Evolutionary conservation across 208 protist genomes (phyloP).

Genomic region (Balamuthia mandrillaris): DNA sequence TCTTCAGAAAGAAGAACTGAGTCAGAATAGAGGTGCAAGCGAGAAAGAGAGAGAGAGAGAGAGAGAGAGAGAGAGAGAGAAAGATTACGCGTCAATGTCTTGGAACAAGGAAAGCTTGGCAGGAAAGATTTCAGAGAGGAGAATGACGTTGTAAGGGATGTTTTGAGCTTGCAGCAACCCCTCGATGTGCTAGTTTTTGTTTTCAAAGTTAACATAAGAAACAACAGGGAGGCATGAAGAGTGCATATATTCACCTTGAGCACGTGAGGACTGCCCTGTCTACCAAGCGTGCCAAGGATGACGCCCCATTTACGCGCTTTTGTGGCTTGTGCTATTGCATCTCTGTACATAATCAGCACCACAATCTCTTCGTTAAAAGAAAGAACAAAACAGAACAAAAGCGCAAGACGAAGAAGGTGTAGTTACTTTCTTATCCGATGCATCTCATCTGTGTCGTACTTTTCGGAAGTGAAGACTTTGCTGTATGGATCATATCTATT

Average conservation of each 20-base stretch:
- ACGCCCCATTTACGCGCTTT: slow-evolving; percentile 87
- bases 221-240: background rate
- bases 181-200: slow-evolving; percentile 72
- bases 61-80: background rate
- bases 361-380: background rate
- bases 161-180: slow-evolving; percentile 71
- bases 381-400: background rate
- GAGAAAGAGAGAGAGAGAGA: background rate
- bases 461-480: slow-evolving; percentile 86
- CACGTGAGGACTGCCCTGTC: slow-evolving; percentile 91
- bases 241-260: slow-evolving; percentile 65
- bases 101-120: slow-evolving; percentile 84
- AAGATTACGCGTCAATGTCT: slow-evolving; percentile 81
- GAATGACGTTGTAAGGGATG: slow-evolving; percentile 79
- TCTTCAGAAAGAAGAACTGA: slow-evolving; percentile 28
- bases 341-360: slow-evolving; percentile 19
- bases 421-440: slow-evolving; percentile 70
- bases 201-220: background rate
- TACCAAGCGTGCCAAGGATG: slow-evolving; percentile 94
- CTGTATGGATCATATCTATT: slow-evolving; percentile 91
- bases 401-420: background rate
- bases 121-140: slow-evolving; percentile 97
- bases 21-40: too few species aligned
- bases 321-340: slow-evolving; percentile 75
- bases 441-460: slow-evolving; percentile 91